Base-by-base conservation (phyloP, 192 early-diverging fungal species). In the Lunasporangiospora selenospora region DNA sequence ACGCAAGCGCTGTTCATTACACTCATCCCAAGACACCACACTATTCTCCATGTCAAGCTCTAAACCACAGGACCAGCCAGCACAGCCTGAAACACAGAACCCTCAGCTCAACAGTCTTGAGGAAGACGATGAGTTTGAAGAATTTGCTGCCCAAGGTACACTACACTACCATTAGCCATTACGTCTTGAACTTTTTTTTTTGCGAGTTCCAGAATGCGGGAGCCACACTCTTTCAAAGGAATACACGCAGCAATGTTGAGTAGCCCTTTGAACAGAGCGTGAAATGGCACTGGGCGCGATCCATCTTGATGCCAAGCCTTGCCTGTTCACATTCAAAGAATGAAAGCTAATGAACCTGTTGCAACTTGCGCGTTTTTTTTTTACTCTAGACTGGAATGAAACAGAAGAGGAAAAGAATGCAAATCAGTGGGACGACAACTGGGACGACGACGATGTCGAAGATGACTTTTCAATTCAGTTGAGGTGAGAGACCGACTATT, bases 61-160 rank as follows among this genome's bases (percentile, higher is more conserved):
- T 16, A 60, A 40, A 31, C 46, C 56, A 47, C 49, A 53, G 27
- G 53, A 65, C 38, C 32, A 65, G 13, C 39, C 42, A 18, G 18
- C 18, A 31, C 59, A 61, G 52, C 58, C 73, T 55, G 58, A 54
- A 42, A 50, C 63, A 54, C 51, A 60, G 23, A 57, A 59, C 40
- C 84, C 90, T 30, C 85, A 87, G 45, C 62, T 90, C 16, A 82
- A 85, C 19, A 80, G 82, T n/a, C 77, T 95, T 38, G 91, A 93
- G 65, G 93, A 95, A 52, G 94, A 96, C 81, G 94, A 96, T 63
- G 94, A 96, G 62, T 96, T 96, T 80, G 93, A 96, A 69, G 94
- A 96, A 75, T 96, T 96, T 80, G 80, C 82, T 44, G 83, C 81
- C 26, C 92, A 96, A 82, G 88, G 93, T 93, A 81, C 42, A 58